These are phyloP conservation scores for Termitomyces eurrhizus DNA, from an alignment of 768 basidiomycete genomes.

Conservation along the genomic window DNA sequence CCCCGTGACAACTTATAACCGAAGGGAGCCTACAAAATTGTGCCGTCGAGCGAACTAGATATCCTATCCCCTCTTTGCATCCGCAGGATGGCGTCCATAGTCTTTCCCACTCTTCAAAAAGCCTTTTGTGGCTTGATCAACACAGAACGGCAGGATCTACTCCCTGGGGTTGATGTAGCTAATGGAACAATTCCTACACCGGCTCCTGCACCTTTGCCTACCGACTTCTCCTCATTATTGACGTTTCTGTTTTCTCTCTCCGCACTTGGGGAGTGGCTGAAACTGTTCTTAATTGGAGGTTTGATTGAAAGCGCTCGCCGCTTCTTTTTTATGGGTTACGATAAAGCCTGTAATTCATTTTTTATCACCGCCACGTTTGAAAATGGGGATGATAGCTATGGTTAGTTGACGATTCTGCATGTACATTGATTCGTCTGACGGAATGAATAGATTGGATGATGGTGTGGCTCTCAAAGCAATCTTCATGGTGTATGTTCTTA, in stretches of 20 bases:
- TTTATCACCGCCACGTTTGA: constrained; percentile 51
- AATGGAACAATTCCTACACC: not conserved
- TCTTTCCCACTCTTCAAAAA: constrained; percentile 23
- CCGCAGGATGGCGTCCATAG: constrained; percentile 8
- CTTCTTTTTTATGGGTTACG: constrained; percentile 30
- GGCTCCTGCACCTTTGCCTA: constrained; percentile 6
- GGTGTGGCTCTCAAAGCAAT: constrained; percentile 52
- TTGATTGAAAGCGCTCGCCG: constrained; percentile 48
- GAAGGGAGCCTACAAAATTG: not conserved
- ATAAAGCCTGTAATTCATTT: constrained; percentile 35
- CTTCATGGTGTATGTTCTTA: constrained; percentile 44
- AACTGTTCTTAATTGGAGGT: constrained; percentile 49
- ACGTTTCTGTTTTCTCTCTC: constrained; percentile 32
- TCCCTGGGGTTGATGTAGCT: not conserved
- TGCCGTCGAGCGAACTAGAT: no score
- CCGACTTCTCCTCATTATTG: constrained; percentile 14
- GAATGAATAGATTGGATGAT: constrained; percentile 49
- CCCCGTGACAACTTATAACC: not conserved
- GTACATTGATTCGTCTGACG: not conserved
- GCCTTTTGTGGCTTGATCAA: constrained; percentile 32
- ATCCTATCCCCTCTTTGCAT: not conserved
- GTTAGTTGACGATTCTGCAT: constrained; percentile 7
- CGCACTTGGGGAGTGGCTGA: constrained; percentile 47
- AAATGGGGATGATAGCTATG: constrained; percentile 32
- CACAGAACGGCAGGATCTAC: constrained; percentile 8